phyloP scores from a whole-genome alignment of 2,329 filamentous ascomycete genomes.

The Xylariaceae sp. region DNA sequence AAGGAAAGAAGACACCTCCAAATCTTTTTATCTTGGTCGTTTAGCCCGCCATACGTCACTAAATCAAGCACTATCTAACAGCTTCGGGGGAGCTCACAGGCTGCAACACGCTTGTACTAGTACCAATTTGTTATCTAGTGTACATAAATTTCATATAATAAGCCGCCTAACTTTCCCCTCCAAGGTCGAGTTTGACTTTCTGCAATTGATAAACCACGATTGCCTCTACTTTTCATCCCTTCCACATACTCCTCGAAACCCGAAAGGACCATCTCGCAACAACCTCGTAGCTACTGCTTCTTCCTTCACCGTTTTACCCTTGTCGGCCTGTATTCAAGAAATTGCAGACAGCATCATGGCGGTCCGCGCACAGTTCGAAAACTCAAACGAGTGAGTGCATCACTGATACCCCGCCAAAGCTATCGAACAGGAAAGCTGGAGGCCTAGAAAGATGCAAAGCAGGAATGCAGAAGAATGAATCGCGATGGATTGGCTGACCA shows the following conservation, averaged over 20 bases:
- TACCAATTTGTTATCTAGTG: no score
- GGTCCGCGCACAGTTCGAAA: conserved; percentile 74
- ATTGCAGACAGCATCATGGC: conserved; percentile 46
- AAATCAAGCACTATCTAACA: no score
- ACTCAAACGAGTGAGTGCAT: conserved; percentile 73
- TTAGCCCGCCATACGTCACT: no score
- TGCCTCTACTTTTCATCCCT: not conserved
- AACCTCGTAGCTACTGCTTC: not conserved
- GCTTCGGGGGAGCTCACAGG: no score
- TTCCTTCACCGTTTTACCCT: conserved; percentile 18
- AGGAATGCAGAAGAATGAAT: conserved; percentile 9
- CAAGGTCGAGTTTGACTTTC: not conserved
- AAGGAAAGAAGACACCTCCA: no score
- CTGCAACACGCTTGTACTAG: no score
- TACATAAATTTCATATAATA: no score
- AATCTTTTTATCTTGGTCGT: no score
- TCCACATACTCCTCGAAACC: not conserved
- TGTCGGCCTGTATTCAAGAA: conserved; percentile 17
- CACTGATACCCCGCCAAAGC: conserved; percentile 29
- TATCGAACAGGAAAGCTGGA: conserved; percentile 6
- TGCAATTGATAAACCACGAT: not conserved
- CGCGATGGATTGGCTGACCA: conserved; percentile 13
- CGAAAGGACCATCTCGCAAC: not conserved
- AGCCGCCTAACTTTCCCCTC: not conserved
- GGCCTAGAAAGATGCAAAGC: not conserved